Percentiles rank a stretch among this genome's conserved stretches.
Evolutionary conservation across 306 rosid species (phyloP).

Genomic region (Quercus cerris): DNA sequence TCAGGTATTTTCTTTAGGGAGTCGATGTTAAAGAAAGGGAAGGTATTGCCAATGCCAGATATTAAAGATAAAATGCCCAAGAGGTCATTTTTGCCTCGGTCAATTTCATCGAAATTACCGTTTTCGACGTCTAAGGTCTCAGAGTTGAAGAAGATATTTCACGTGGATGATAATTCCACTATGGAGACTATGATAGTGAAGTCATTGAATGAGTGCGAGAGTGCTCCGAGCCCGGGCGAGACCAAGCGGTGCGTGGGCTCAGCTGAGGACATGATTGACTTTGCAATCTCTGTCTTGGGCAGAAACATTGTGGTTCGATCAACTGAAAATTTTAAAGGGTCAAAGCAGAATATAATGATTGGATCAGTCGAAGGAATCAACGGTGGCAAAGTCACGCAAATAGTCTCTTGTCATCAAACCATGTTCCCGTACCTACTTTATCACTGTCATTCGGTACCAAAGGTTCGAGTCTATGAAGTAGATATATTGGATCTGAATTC

Average conservation of each 20-base stretch:
- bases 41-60: too few species aligned
- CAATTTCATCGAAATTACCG: conserved; percentile 48
- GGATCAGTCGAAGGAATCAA: conserved; percentile 9
- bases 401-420: conserved; percentile 96
- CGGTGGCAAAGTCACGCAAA: conserved; percentile 74
- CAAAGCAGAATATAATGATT: too few species aligned
- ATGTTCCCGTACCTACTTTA: conserved; percentile 85
- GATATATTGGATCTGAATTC: conserved; percentile 65
- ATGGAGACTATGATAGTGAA: conserved; percentile 72
- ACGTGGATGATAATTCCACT: conserved; percentile 67
- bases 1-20: too few species aligned
- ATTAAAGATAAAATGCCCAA: conserved; percentile 77
- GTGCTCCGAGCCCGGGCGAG: conserved; percentile 66
- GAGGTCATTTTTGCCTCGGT: conserved; percentile 3
- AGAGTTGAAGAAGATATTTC: conserved; percentile 59
- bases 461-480: conserved; percentile 86
- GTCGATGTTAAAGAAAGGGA: too few species aligned
- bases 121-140: conserved; percentile 61
- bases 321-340: too few species aligned
- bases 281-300: too few species aligned
- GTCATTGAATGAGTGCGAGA: conserved; percentile 69
- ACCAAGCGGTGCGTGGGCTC: conserved; percentile 88
- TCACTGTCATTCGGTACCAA: conserved; percentile 20
- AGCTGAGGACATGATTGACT: conserved; percentile 13
- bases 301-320: too few species aligned